phyloP scores from a whole-genome alignment of 2,329 filamentous ascomycete species.

The Exophiala viscosa region DNA sequence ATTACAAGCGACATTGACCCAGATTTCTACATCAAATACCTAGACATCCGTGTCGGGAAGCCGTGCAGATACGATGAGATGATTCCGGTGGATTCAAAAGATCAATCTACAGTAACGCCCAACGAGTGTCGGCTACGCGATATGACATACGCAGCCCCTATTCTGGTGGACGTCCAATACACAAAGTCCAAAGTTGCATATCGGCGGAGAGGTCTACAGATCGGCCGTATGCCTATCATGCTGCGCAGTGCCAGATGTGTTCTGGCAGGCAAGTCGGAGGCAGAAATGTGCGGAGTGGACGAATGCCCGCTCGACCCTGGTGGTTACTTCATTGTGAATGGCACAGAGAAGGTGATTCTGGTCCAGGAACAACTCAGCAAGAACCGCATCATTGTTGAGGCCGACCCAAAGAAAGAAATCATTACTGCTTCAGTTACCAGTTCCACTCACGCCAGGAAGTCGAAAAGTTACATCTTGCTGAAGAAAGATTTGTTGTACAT shows the following conservation, averaged over 20 bases:
- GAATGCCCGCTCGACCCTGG: slow-evolving; percentile 95
- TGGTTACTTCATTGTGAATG: slow-evolving; percentile 96
- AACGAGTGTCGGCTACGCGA: slow-evolving; percentile 96
- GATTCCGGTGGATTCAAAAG: slow-evolving; percentile 47
- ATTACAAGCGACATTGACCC: slow-evolving; percentile 90
- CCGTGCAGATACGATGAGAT: slow-evolving; percentile 76
- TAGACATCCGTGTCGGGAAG: slow-evolving; percentile 79
- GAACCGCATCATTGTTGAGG: slow-evolving; percentile 96
- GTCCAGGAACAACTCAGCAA: slow-evolving; percentile 99
- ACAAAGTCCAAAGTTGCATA: slow-evolving; percentile 75
- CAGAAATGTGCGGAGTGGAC: slow-evolving; percentile 85
- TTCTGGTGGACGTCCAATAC: slow-evolving; percentile 88
- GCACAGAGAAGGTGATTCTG: slow-evolving; percentile 96
- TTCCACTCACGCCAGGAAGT: slow-evolving; percentile 96
- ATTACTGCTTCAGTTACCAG: slow-evolving; percentile 93
- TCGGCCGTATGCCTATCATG: slow-evolving; percentile 95
- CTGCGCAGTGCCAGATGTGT: slow-evolving; percentile 91
- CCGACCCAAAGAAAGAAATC: slow-evolving; percentile 83
- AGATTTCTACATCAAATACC: slow-evolving; percentile 82
- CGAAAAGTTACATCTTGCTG: slow-evolving; percentile 90
- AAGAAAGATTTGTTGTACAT: slow-evolving; percentile 91
- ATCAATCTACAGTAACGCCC: slow-evolving; percentile 65
- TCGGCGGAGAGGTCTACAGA: slow-evolving; percentile 67
- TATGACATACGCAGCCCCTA: slow-evolving; percentile 95
- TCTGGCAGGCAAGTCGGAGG: slow-evolving; percentile 75